phyloP scores from a whole-genome alignment of 2,329 filamentous ascomycete species.

The Diaporthe helianthi region DNA sequence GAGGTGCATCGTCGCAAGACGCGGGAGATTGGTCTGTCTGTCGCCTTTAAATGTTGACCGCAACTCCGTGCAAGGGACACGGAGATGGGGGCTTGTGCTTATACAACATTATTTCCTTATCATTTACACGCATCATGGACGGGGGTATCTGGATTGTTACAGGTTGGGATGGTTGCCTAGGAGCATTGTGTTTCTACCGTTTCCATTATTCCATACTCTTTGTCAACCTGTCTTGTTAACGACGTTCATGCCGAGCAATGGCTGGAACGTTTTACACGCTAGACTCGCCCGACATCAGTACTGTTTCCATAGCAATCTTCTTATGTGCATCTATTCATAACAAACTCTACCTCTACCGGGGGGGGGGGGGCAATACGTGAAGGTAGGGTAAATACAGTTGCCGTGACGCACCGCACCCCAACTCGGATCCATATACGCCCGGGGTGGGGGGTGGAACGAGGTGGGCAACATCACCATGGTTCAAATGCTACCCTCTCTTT shows the following conservation, averaged over 20 bases:
- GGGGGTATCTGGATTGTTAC: constrained; percentile 9
- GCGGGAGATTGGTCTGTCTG: background rate
- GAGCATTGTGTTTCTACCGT: background rate
- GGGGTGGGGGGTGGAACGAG: background rate
- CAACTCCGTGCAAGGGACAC: background rate
- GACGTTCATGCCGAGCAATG: background rate
- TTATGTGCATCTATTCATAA: constrained; percentile 19
- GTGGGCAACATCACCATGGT: background rate
- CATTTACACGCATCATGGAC: constrained; percentile 7
- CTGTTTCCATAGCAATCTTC: constrained; percentile 13
- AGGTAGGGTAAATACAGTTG: background rate
- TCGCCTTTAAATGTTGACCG: background rate
- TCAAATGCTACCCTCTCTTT: background rate
- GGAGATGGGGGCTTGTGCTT: background rate
- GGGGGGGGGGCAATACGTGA: background rate
- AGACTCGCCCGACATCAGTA: constrained; percentile 3
- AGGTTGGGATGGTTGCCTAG: background rate
- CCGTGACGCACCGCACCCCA: background rate
- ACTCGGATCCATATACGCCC: background rate
- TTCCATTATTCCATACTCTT: background rate
- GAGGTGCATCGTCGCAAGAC: background rate
- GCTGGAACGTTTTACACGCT: constrained; percentile 1
- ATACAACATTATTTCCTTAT: background rate
- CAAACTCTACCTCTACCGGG: constrained; percentile 1
- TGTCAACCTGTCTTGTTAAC: background rate